Base-by-base conservation (phyloP, 1,139 yeast genomes). In the Zygoascus hellenicus region DNA sequence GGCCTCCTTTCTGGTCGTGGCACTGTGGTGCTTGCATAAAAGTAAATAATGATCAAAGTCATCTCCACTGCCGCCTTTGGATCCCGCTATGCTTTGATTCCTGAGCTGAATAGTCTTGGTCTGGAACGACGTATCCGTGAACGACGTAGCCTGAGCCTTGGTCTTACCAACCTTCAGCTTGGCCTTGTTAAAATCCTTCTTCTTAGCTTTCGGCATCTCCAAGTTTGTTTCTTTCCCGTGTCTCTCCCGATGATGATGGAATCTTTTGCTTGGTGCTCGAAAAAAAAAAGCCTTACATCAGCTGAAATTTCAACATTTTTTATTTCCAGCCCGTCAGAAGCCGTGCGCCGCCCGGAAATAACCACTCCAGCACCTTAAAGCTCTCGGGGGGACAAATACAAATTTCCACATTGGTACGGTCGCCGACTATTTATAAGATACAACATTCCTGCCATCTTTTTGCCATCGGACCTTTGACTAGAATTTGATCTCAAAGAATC, bases 81-180 rank as follows among this genome's bases (percentile, higher is more conserved):
- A 26, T 11, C 48, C 51, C 16, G 48, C 46, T 6, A 63, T 51
- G 45, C 58, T 54, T 54, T 67, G 71, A 28, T 60, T 56, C 2
- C 66, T 69, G 26, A 67, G 55, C 19, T 56, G 52, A 43, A 66
- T 60, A 7, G 64, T 30, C 51, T 80, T 85, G n/a, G 96, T 81
- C 44, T 76, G 78, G 66, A 90, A 90, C 0, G 92, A 81, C 0
- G 96, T 87, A 58, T 85, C 92, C 5, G 98, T 92, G 51, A 75
- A 78, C 62, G 87, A 88, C 31, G 80, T 77, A 2, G 90, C 79
- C 53, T 77, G 78, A 6, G 80, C 80, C 28, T 80, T 78, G 1
- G 83, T 72, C 65, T 92, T 92, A 48, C 99, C 99, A 36, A 92
- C 97, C 61, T 77, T 83, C 44, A 92, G 76, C 70, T 88, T 90